Evolutionary conservation across 331 rosid species (phyloP).

Genomic region (Stylosanthes scabra): DNA sequence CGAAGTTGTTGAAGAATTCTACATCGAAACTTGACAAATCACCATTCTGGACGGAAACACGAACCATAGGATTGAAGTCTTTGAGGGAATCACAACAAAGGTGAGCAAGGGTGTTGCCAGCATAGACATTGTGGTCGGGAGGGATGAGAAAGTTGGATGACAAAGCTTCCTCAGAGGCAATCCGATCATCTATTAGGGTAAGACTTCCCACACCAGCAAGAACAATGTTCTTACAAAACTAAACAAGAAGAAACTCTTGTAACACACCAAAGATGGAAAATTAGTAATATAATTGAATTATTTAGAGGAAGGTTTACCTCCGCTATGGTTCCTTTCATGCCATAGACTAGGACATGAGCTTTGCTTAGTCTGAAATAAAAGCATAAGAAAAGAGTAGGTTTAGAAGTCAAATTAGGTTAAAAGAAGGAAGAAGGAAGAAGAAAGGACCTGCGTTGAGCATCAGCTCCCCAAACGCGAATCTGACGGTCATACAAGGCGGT

Average conservation of each 20-base stretch:
- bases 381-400: neutral
- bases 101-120: constrained; percentile 82
- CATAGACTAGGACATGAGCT: constrained; percentile 89
- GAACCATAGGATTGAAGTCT: constrained; percentile 98
- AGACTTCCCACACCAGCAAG: constrained; percentile 98
- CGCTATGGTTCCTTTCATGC: constrained; percentile 86
- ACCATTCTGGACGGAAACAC: constrained; percentile 85
- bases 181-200: constrained; percentile 89
- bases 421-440: neutral
- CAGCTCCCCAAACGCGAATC: constrained; percentile 99
- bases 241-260: constrained; percentile 29
- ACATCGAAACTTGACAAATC: constrained; percentile 67
- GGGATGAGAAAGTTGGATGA: constrained; percentile 85
- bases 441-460: constrained; percentile 85
- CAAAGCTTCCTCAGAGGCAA: constrained; percentile 62
- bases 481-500: constrained; percentile 98
- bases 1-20: constrained; percentile 78
- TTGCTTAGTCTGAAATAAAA: constrained; percentile 68
- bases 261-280: neutral
- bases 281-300: no score
- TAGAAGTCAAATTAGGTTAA: neutral
- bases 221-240: constrained; percentile 98
- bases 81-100: constrained; percentile 90
- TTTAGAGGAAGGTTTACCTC: constrained; percentile 61
- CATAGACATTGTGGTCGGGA: constrained; percentile 64